Base-by-base conservation (phyloP, 1,284 basidiomycete genomes). In the Cutaneotrichosporon sp. region DNA sequence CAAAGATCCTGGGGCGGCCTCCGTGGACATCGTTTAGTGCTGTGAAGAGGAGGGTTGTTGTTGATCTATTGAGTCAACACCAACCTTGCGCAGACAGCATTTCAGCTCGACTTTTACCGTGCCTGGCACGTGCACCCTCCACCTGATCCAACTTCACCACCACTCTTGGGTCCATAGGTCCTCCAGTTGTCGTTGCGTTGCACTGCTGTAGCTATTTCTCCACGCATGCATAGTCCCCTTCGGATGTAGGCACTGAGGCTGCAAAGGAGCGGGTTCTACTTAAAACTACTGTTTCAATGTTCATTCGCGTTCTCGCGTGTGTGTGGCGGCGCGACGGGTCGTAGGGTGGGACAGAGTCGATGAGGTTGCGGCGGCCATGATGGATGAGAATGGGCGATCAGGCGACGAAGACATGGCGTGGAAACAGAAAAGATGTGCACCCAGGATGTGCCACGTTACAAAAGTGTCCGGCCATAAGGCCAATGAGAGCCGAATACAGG, bases 381-480 rank as follows among this genome's bases (percentile, higher is more conserved):
- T 42, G 18, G 25, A 50, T 50, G 47, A 27, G 18, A 22, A 18
- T n/a, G n/a, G n/a, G n/a, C n/a, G n/a, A n/a, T n/a, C n/a, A n/a
- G 27, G 47, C 47, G 47, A 50, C 47, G 25, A 29, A n/a, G 47
- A 31, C 47, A 29, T 50, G 25, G 31, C 27, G 25, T n/a, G 47
- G 25, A 29, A 31, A 50, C 47, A 50, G 27, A 13, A 31, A 50
- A 10, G 27, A 50, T 7, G 18, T 9, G 47, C 47, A 50, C 47
- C 47, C 47, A 50, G 47, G 31, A 50, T 27, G 47, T 50, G 47
- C 47, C 47, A 50, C 47, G 47, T 31, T 50, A 50, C 47, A 50
- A 50, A 46, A 50, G 9, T 29, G 25, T 31, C 47, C 47, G 47
- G 47, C 47, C 47, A 50, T 27, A 13, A 27, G 27, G 47, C 13